These are phyloP conservation scores for Aspergillus udagawae DNA, from an alignment of 2,329 filamentous ascomycete species.

Conservation along the genomic window DNA sequence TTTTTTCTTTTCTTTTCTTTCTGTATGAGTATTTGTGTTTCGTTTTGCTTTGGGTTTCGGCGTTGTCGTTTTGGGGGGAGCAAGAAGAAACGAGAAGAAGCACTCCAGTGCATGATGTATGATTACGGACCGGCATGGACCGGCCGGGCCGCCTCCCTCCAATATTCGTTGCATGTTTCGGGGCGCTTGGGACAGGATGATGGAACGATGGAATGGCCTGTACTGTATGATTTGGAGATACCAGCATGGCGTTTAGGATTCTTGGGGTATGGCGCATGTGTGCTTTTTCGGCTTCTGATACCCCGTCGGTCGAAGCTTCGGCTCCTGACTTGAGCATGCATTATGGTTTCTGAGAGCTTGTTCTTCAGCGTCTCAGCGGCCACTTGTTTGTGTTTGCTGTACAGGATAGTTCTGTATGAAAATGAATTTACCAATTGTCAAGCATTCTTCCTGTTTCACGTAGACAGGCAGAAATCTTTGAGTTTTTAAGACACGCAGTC, in stretches of 20 bases:
- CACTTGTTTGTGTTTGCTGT: background rate
- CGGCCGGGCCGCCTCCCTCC: background rate
- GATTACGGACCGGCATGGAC: background rate
- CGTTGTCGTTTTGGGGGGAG: background rate
- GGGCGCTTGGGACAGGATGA: background rate
- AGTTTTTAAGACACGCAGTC: background rate
- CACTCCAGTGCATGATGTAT: background rate
- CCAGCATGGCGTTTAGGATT: slow-evolving; percentile 1
- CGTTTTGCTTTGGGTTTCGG: background rate
- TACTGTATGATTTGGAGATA: background rate
- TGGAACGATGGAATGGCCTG: background rate
- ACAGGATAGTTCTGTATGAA: background rate
- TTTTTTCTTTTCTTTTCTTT: background rate
- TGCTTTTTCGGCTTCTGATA: slow-evolving; percentile 15
- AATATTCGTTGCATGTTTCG: background rate
- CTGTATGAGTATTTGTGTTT: background rate
- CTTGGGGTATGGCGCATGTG: slow-evolving; percentile 5
- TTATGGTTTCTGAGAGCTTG: background rate
- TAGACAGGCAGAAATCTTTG: background rate
- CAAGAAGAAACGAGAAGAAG: background rate
- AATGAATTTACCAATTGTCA: background rate
- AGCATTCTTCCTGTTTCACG: background rate
- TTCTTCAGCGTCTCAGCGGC: background rate
- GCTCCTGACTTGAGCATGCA: slow-evolving; percentile 16
- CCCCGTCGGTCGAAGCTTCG: slow-evolving; percentile 19